Percentiles rank a stretch among this genome's conserved stretches.
phyloP scores from a whole-genome alignment of 306 rosid species.

The Bauhinia variegata region DNA sequence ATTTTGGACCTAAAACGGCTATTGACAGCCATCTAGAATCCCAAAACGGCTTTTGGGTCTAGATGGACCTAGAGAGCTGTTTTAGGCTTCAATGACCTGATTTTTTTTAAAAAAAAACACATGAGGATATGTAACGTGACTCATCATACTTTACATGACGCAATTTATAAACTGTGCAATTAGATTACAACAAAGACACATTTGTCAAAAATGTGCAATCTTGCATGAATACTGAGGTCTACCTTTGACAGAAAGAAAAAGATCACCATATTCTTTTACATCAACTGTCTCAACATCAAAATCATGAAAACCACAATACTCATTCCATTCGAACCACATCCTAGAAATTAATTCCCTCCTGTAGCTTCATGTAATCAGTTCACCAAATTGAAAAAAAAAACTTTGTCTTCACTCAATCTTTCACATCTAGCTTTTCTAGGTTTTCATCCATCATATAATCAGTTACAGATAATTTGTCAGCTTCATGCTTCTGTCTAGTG shows the following conservation, averaged over 20 bases:
- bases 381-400: conserved; percentile 69
- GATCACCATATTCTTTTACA: conserved; percentile 65
- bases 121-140: too few relatives aligned
- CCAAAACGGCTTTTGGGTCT: too few relatives aligned
- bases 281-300: conserved; percentile 58
- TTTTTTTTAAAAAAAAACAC: too few relatives aligned
- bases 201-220: neutral
- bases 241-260: conserved; percentile 67
- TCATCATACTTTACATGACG: too few relatives aligned
- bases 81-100: too few relatives aligned
- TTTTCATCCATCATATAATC: conserved; percentile 65
- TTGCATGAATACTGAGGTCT: conserved; percentile 27
- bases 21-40: too few relatives aligned
- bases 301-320: conserved; percentile 65
- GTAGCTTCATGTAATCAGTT: conserved; percentile 66
- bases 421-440: conserved; percentile 53
- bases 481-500: conserved; percentile 62
- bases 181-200: too few relatives aligned
- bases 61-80: too few relatives aligned
- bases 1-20: too few relatives aligned
- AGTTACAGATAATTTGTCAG: conserved; percentile 40
- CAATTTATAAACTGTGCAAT: conserved; percentile 22
- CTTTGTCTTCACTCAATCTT: conserved; percentile 81
- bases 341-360: conserved; percentile 77
- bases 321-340: conserved; percentile 99